A percentile compares a stretch with the other conserved stretches of the same genome.
Evolutionary conservation across 1,284 basidiomycete species (phyloP).

Genomic region (Ustilago trichophora): DNA sequence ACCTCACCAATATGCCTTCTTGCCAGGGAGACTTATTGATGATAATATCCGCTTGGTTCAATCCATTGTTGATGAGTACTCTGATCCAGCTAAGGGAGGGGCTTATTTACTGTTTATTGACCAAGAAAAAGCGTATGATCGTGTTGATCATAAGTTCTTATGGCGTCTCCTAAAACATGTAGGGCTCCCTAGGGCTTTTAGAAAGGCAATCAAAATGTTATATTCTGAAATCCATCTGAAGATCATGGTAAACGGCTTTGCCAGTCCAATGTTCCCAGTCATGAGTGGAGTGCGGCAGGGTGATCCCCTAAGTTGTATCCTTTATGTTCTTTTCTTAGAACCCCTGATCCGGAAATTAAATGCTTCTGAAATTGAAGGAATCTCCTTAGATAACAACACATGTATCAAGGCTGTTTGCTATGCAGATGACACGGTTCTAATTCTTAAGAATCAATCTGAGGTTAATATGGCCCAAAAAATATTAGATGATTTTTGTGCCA

Average conservation of each 20-base stretch:
- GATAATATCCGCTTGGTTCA: neutral
- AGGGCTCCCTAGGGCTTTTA: neutral
- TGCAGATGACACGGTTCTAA: neutral
- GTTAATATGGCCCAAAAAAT: neutral
- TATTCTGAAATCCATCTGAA: neutral
- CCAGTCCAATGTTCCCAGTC: neutral
- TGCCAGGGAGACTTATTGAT: neutral
- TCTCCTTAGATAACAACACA: neutral
- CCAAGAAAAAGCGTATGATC: constrained; percentile 1
- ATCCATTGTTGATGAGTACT: neutral
- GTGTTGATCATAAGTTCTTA: neutral
- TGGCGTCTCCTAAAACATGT: neutral
- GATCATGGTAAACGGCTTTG: neutral
- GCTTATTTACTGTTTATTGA: neutral
- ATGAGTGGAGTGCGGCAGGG: neutral
- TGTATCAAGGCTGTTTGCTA: neutral
- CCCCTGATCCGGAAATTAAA: neutral
- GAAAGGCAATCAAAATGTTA: neutral
- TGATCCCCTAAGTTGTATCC: neutral
- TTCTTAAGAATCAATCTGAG: neutral
- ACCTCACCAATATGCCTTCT: neutral
- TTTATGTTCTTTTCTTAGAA: neutral
- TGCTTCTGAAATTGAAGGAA: neutral
- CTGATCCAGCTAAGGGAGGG: neutral
- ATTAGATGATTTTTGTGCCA: neutral